Base-by-base conservation (phyloP, 148 eudicot genomes). In the Rhododendron ferrugineum region DNA sequence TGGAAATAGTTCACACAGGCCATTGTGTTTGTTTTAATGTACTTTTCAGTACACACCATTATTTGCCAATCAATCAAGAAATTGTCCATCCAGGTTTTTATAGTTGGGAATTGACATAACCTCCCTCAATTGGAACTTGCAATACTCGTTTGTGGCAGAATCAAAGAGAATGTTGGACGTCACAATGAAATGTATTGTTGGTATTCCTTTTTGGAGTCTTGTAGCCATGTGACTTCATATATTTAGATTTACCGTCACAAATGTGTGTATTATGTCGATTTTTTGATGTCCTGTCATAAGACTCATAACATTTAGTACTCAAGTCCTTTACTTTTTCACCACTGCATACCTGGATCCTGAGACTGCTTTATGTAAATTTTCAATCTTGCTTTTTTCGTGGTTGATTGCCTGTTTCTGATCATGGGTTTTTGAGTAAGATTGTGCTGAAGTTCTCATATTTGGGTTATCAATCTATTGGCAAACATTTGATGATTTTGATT, bases 401-500 rank as follows among this genome's bases (percentile, higher is more conserved):
- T 72, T 36, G 79, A 32, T 85, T 84, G 23, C 34, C 28, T 10
- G 11, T 66, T 42, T 86, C 77, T 58, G 64, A 58, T 76, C 20
- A 36, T 82, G 70, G 70, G 5, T n/a, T 56, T 50, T 37, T 22
- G 60, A 86, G 15, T 46, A 18, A 28, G 2, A 32, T 82, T 46
- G 58, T 82, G 34, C 23, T 5, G 5, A 80, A 15, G 15, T 86
- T 73, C 28, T 87, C 26, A 47, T 77, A 46, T 36, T 73, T 74
- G 60, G 81, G n/a, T 52, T 88, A 32, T 80, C 46, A 81, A 52
- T 46, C 37, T 78, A 73, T 82, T 79, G 85, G 80, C 64, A 64
- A 28, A 82, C 42, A 46, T 85, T 40, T 83, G 73, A 87, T 80
- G 60, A 85, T 56, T 58, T 79, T 85, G 72, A 64, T 81, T 56